Base-by-base conservation (phyloP, 2,329 filamentous ascomycete genomes). In the Pseudocercospora cruenta region DNA sequence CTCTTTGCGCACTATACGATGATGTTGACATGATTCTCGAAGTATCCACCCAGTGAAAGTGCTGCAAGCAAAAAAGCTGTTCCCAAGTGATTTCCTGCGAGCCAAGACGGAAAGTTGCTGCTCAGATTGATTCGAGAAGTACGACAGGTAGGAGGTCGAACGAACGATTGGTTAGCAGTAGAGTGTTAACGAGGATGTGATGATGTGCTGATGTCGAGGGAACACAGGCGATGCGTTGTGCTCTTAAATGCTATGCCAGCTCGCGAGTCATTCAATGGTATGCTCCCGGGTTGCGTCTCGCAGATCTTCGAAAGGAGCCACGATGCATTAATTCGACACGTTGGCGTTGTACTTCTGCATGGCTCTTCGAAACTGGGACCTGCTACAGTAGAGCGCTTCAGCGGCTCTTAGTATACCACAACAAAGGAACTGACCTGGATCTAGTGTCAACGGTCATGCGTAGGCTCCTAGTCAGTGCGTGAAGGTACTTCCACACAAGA, bases 1-100 rank as follows among this genome's bases (percentile, higher is more conserved):
- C 55, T 45, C 63, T 33, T n/a, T 64, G 62, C 5, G 33, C 47
- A 31, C 39, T 47, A 19, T 51, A 28, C 36, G 21, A 45, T 49
- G 63, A 60, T 53, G 36, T 43, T 16, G 65, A 66, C 63, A 66
- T 65, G 55, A 54, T 66, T 14, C 33, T 26, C 60, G n/a, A 60
- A 65, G 54, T 64, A 31, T 59, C 63, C 39, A 47, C 62, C 57
- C 24, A 28, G 53, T 54, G 3, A n/a, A 60, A 53, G 36, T 19
- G n/a, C 51, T 26, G 19, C 57, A 60, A 39, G 43, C 24, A 28
- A 45, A 63, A 54, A 19, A 28, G 49, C 62, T 60, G 39, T 58
- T 43, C 16, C 39, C 39, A 19, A n/a, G 19, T 19, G 39, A 43
- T 43, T 43, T 43, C 24, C 58, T 26, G 28, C 28, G 33, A 26